Percentiles rank a stretch among this genome's conserved stretches.
Conservation (phyloP, 352 stramenopile species). For the Phytophthora citrophthora region DNA sequence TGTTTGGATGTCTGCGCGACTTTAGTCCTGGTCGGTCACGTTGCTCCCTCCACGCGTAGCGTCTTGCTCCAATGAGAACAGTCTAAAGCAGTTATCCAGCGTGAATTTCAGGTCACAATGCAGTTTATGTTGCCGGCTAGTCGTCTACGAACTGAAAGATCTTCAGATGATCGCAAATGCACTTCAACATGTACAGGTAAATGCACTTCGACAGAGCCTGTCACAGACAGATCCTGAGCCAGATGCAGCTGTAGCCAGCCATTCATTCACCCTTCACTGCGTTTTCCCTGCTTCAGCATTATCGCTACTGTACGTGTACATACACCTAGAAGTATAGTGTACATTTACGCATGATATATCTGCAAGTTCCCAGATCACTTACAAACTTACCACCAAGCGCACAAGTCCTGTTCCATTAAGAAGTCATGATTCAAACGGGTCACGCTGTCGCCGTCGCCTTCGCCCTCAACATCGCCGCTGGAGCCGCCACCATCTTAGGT, state of each 20-base stretch:
- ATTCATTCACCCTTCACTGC: slow-evolving; percentile 5
- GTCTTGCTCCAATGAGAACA: slow-evolving; percentile 14
- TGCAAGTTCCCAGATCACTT: background rate
- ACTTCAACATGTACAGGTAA: background rate
- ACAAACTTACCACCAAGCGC: slow-evolving; percentile 7
- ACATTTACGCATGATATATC: too few relatives aligned
- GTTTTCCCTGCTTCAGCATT: background rate
- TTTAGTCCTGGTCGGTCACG: slow-evolving; percentile 9
- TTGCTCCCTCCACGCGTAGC: background rate
- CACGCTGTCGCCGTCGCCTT: slow-evolving; percentile 7
- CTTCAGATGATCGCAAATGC: slow-evolving; percentile 7
- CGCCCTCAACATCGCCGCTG: background rate
- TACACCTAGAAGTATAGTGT: too few relatives aligned
- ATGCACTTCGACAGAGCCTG: background rate
- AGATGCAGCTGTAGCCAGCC: background rate
- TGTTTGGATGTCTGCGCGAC: slow-evolving; percentile 10
- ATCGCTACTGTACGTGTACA: too few relatives aligned
- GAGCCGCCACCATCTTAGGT: slow-evolving; percentile 15
- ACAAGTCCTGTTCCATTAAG: background rate
- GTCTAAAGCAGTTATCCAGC: background rate
- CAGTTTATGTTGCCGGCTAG: slow-evolving; percentile 11
- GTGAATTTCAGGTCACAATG: background rate
- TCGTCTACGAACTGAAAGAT: background rate
- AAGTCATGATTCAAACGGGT: slow-evolving; percentile 18
- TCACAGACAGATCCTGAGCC: too few relatives aligned